Evolutionary conservation across 1,284 basidiomycete genomes (phyloP).

Genomic region (Sporisorium reilianum): DNA sequence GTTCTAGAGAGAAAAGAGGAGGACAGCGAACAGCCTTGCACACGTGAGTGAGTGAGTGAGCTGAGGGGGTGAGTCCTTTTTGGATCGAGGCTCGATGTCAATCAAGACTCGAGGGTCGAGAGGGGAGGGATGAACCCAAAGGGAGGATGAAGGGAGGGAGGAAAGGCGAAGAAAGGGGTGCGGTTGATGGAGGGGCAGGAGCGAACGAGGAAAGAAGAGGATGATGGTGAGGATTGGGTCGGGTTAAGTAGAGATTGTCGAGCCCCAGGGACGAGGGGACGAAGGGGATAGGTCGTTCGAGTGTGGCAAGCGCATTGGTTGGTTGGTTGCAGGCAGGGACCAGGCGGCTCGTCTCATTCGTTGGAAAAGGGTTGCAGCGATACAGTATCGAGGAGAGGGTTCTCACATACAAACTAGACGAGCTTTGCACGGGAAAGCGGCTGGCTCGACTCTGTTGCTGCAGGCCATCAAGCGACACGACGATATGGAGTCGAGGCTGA

Average conservation of each 20-base stretch:
- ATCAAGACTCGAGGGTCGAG: slow-evolving; percentile 34
- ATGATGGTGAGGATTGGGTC: neutral
- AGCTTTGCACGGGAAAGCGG: neutral
- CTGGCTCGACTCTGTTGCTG: too few relatives aligned
- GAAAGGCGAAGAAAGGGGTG: slow-evolving; percentile 5
- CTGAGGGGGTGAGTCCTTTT: neutral
- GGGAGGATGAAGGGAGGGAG: slow-evolving; percentile 11
- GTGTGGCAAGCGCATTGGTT: slow-evolving; percentile 8
- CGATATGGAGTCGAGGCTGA: too few relatives aligned
- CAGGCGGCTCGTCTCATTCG: neutral
- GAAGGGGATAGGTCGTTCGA: neutral
- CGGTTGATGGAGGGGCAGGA: neutral
- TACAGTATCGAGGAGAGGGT: neutral
- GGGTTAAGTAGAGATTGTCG: slow-evolving; percentile 8
- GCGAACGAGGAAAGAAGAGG: neutral
- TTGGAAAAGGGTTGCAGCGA: neutral
- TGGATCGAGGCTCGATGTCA: slow-evolving; percentile 19
- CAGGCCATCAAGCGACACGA: too few relatives aligned
- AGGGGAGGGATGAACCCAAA: slow-evolving; percentile 1
- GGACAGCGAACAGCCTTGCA: neutral
- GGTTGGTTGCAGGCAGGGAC: neutral
- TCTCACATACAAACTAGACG: neutral
- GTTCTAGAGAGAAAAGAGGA: neutral
- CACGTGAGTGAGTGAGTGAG: neutral
- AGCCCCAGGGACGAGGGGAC: too few relatives aligned